A percentile compares a stretch with the other conserved stretches of the same genome.
Conservation (phyloP, 2,329 filamentous ascomycete genomes). For the Ophiocordyceps sinensis region DNA sequence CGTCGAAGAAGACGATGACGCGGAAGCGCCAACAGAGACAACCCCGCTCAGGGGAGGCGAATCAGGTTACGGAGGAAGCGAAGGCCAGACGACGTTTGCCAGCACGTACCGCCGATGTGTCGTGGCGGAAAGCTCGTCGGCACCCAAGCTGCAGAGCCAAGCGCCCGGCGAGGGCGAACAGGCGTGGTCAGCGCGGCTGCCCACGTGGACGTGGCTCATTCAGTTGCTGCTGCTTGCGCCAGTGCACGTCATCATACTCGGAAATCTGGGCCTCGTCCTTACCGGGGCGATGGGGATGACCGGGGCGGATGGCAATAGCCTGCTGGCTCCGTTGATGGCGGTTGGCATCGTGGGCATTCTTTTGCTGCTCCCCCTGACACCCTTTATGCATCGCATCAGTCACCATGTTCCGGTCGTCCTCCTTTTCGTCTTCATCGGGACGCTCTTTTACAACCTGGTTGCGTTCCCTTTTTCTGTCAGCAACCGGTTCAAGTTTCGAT, state of each 20-base stretch:
- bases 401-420: conserved; percentile 71
- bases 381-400: conserved; percentile 76
- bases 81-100: conserved; percentile 34
- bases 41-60: conserved; percentile 34
- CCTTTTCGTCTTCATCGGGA: conserved; percentile 56
- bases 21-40: conserved; percentile 30
- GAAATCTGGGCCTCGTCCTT: conserved; percentile 60
- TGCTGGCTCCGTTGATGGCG: conserved; percentile 56
- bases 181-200: conserved; percentile 66
- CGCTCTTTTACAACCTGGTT: conserved; percentile 70
- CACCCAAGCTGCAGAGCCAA: conserved; percentile 10
- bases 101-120: conserved; percentile 39
- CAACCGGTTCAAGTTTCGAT: conserved; percentile 74
- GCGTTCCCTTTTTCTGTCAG: conserved; percentile 78
- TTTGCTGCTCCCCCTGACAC: conserved; percentile 60
- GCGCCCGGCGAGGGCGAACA: conserved; percentile 59
- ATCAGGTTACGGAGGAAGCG: conserved; percentile 18
- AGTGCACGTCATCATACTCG: conserved; percentile 61
- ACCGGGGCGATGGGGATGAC: conserved; percentile 67
- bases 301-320: conserved; percentile 64
- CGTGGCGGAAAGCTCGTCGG: conserved; percentile 10
- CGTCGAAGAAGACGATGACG: conserved; percentile 7
- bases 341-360: conserved; percentile 56
- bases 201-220: conserved; percentile 74
- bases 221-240: conserved; percentile 74